Conservation (phyloP, 306 rosid genomes). For the Morella rubra region DNA sequence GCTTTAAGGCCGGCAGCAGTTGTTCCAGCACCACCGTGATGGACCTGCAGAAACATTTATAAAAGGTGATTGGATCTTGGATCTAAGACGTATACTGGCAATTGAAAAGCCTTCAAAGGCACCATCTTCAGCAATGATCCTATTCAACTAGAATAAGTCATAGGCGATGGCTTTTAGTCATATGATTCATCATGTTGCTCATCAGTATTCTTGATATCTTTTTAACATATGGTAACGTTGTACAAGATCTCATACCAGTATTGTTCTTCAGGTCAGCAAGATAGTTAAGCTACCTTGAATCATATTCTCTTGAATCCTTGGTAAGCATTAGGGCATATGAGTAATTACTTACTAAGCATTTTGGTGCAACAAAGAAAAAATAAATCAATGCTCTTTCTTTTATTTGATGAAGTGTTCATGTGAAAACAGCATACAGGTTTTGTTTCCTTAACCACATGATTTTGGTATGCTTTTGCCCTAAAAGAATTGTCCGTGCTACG, state of each 20-base stretch:
- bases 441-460: not conserved
- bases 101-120: not conserved
- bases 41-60: conserved; percentile 57
- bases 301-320: not conserved
- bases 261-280: not conserved
- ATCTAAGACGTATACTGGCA: not conserved
- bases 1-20: conserved; percentile 98
- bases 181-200: not conserved
- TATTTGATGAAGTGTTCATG: too few species aligned
- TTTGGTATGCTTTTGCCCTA: not conserved
- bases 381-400: too few species aligned
- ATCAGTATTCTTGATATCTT: not conserved
- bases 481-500: not conserved
- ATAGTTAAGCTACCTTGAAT: not conserved
- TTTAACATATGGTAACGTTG: not conserved
- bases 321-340: not conserved
- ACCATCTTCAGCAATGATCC: not conserved
- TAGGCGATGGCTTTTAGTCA: not conserved
- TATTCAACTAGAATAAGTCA: not conserved
- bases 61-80: not conserved
- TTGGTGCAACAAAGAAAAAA: too few species aligned
- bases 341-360: not conserved
- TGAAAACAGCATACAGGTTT: too few species aligned
- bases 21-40: conserved; percentile 97
- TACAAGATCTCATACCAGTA: not conserved